Conservation (phyloP, 2,329 filamentous ascomycete species). For the Penicillium sumatraense region DNA sequence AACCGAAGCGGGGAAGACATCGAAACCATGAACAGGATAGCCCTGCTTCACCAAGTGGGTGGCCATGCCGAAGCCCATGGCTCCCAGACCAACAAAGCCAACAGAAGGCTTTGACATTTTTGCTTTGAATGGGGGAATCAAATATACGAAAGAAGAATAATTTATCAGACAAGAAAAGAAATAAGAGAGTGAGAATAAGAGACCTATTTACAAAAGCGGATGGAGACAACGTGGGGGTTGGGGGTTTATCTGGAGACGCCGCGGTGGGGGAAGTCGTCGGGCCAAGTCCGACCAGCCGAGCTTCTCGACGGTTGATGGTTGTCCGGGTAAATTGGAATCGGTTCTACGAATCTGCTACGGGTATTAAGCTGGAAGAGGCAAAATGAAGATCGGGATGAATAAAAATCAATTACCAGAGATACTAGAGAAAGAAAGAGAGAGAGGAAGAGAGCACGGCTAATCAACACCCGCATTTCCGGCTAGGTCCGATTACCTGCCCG, state of each 20-base stretch:
- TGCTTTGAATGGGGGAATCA: neutral
- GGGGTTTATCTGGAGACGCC: conserved; percentile 19
- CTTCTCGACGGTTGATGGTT: neutral
- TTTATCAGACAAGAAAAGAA: neutral
- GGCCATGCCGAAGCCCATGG: conserved; percentile 84
- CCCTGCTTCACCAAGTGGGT: conserved; percentile 71
- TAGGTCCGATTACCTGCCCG: neutral
- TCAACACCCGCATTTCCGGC: no score
- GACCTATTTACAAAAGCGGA: neutral
- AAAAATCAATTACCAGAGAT: no score
- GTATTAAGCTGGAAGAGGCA: no score
- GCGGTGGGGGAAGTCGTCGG: conserved; percentile 21
- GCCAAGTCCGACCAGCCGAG: conserved; percentile 21
- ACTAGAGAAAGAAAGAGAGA: no score
- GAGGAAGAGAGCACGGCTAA: no score
- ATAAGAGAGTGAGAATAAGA: neutral
- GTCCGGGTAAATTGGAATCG: no score
- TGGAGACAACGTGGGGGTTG: neutral
- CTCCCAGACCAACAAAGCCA: conserved; percentile 75
- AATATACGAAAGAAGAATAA: neutral
- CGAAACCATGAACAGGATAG: conserved; percentile 71
- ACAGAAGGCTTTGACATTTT: conserved; percentile 55
- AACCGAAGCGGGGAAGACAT: conserved; percentile 70
- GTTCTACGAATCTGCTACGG: no score
- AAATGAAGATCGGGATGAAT: no score